phyloP scores from a whole-genome alignment of 106 monocot species.

The Hemerocallis citrina region DNA sequence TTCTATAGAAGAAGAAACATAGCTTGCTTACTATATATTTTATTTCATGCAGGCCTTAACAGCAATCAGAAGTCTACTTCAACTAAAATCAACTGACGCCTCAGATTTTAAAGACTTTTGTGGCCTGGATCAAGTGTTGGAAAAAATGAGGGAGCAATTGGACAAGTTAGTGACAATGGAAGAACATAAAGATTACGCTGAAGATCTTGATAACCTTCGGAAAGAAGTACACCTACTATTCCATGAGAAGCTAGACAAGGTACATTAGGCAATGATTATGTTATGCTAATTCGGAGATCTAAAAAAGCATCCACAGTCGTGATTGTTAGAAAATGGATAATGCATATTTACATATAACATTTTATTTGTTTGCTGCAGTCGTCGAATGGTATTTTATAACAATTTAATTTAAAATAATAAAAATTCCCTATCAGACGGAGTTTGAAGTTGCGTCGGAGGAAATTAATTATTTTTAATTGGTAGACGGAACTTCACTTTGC shows the following conservation, averaged over 20 bases:
- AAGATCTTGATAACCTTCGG: conserved; percentile 55
- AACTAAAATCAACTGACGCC: conserved; percentile 33
- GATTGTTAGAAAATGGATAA: no score
- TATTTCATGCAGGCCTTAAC: conserved; percentile 49
- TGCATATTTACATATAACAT: no score
- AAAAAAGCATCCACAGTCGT: no score
- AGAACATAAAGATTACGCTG: conserved; percentile 45
- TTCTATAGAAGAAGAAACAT: neutral
- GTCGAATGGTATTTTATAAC: no score
- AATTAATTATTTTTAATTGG: no score
- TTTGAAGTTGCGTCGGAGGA: no score
- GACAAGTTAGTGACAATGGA: conserved; percentile 29
- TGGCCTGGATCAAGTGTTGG: conserved; percentile 39
- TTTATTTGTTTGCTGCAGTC: no score
- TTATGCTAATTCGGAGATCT: no score
- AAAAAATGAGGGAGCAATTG: conserved; percentile 42
- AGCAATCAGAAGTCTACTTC: conserved; percentile 64
- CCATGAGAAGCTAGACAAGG: conserved; percentile 51
- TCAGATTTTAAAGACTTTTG: conserved; percentile 54
- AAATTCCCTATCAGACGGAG: no score
- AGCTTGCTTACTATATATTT: neutral
- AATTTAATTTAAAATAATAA: no score
- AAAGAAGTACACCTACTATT: conserved; percentile 53
- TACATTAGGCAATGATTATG: no score
- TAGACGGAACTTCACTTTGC: no score